These are phyloP conservation scores for Bruguiera hainesii DNA, from an alignment of 441 rosid genomes.

Conservation along the genomic window DNA sequence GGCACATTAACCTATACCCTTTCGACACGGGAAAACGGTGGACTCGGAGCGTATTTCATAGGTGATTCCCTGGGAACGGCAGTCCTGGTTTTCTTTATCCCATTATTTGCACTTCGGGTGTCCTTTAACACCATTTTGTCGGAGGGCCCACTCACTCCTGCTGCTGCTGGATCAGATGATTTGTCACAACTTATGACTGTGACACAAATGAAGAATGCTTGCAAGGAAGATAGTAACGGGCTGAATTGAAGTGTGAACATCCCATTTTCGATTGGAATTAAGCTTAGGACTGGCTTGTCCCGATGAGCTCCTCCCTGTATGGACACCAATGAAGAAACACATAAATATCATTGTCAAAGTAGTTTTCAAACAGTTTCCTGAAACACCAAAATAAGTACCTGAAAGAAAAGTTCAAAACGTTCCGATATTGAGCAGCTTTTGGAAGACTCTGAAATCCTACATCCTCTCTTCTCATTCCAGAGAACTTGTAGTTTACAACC, in stretches of 20 bases:
- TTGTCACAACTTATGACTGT: constrained; percentile 41
- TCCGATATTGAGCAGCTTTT: constrained; percentile 25
- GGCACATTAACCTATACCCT: constrained; percentile 42
- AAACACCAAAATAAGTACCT: constrained; percentile 37
- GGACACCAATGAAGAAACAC: background rate
- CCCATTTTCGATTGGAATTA: constrained; percentile 48
- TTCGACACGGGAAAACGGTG: constrained; percentile 74
- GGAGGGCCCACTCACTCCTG: constrained; percentile 11
- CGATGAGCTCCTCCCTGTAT: constrained; percentile 49
- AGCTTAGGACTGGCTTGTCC: constrained; percentile 43
- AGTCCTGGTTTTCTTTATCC: constrained; percentile 19
- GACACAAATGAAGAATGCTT: constrained; percentile 69
- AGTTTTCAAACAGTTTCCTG: background rate
- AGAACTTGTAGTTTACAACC: constrained; percentile 70
- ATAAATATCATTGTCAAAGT: background rate
- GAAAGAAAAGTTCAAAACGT: constrained; percentile 44
- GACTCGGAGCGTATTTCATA: constrained; percentile 50
- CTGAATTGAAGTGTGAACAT: constrained; percentile 59
- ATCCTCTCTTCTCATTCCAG: constrained; percentile 25
- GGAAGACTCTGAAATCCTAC: constrained; percentile 22
- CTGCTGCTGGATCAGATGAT: constrained; percentile 23
- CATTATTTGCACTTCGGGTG: constrained; percentile 11
- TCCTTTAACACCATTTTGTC: constrained; percentile 28
- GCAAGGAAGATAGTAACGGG: constrained; percentile 52
- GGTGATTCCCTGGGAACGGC: constrained; percentile 24